Evolutionary conservation across 768 basidiomycete genomes (phyloP).

Genomic region (Roridomyces roridus): DNA sequence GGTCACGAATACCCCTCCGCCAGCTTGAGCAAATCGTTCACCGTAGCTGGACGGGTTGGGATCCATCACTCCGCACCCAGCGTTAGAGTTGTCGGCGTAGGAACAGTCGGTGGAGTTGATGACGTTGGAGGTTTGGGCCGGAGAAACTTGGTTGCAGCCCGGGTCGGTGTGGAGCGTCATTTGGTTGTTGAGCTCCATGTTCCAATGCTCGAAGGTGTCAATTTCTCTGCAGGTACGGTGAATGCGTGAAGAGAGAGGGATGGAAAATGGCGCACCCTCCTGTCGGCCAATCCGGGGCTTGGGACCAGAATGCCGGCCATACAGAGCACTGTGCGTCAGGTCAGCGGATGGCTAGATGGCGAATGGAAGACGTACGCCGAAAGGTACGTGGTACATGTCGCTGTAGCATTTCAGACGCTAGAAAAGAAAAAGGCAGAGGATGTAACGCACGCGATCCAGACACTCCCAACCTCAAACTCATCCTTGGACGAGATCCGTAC

Average conservation of each 20-base stretch:
- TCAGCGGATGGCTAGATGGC: background rate
- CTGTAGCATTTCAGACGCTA: background rate
- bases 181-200: constrained; percentile 66
- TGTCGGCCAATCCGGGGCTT: constrained; percentile 63
- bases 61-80: constrained; percentile 71
- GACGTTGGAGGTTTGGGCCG: constrained; percentile 56
- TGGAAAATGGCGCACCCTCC: constrained; percentile 52
- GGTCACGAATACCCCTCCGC: constrained; percentile 80
- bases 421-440: constrained; percentile 29
- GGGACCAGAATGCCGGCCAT: constrained; percentile 73
- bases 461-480: constrained; percentile 59
- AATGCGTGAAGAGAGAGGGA: no score
- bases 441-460: constrained; percentile 65
- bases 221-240: no score
- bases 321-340: constrained; percentile 60
- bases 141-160: constrained; percentile 59
- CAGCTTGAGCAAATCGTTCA: constrained; percentile 63
- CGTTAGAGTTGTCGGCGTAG: constrained; percentile 55
- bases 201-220: constrained; percentile 86
- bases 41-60: constrained; percentile 66
- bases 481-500: constrained; percentile 69
- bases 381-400: background rate
- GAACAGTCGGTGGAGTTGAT: constrained; percentile 67
- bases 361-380: background rate
- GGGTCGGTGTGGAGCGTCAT: constrained; percentile 74